Evolutionary conservation across 148 eudicot species (phyloP), one percentile per base, ranked within the genome.

Genomic region (Camellia japonica): DNA sequence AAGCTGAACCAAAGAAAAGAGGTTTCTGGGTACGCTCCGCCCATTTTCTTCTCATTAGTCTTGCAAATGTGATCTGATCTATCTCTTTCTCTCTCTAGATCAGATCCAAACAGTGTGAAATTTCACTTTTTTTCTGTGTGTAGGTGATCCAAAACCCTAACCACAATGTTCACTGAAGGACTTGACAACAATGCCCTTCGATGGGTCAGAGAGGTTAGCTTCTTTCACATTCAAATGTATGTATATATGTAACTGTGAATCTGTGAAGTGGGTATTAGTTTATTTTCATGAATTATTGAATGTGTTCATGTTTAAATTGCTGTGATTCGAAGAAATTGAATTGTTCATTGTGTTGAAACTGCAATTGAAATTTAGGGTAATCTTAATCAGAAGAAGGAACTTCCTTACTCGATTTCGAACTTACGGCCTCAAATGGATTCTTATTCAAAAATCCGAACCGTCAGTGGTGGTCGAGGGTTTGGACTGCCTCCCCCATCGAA

Each of bases 111-210:
- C 65, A 41, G 30, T 74, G 38, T 68, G 41, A 23, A 49, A 69
- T 62, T 87, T 61, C 67, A 77, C 43, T 30, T 30, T 30, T 30
- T 63, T 67, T 76, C 78, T 83, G 42, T 70, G 71, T 62, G 42
- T 65, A 46, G 78, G 68, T 76, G 68, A 82, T 15, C 55, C 52
- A 52, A 46, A 75, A 18, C 46, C 64, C n/a, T 79, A 60, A 61
- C 59, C 47, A 46, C 71, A 67, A 91, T 92, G 95, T 92, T 92
- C 79, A 90, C 93, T n/a, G 84, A 92, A 80, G 95, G 95, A 3
- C 88, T 90, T 8, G 95, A 92, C 79, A 89, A 81, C 81, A 90
- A 80, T 81, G 90, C 93, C 81, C 93, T 90, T 47, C 84, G 82
- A 83, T 92, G 95, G 95, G 93, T 90, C 64, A 78, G 74, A 74